Evolutionary conservation across 108 stramenopile species (phyloP), one percentile per base, ranked within the genome.

Genomic region (Aureococcus anophagefferens): DNA sequence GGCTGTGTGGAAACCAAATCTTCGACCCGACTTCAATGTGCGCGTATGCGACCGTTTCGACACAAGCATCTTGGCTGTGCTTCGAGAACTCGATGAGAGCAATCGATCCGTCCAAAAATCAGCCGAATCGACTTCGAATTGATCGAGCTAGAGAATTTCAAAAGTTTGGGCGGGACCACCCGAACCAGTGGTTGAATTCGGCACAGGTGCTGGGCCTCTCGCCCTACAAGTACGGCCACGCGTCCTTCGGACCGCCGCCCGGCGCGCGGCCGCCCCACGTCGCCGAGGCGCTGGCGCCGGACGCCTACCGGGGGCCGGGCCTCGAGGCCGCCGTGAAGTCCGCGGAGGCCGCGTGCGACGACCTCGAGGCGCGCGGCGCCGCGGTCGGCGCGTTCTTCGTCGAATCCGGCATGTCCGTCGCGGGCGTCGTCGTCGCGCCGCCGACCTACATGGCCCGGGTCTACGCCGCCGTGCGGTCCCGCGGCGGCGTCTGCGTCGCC

Each of bases 401-500:
- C 31, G 97, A 98, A 79, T 86, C 89, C 28, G 93, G 91, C 16
- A 87, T 94, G 90, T 88, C 85, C 71, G 91, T 90, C 25, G 94
- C 86, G 30, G 97, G 94, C 34, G 92, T 91, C 28, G 87, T 94
- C 35, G 71, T 95, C 40, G 91, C 90, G 44, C 94, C 97, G 11
- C 64, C 73, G 67, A 83, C 83, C 0, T 98, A 93, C 76, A 62
- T 98, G 35, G 51, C 44, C 29, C 64, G 63, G 15, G 85, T 87
- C 69, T 89, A 87, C 51, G 74, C 76, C 21, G 84, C 88, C 11
- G 94, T 98, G 25, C 92, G 91, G 33, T 68, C 71, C 0, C 78
- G 81, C 29, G 97, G 97, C 28, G 97, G 94, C 5, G 70, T 98
- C n/a, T 93, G 87, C 77, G 92, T 98, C 73, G 94, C 94, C 5